Conservation (phyloP, 2,329 filamentous ascomycete species). For the Botrytis sinoallii region DNA sequence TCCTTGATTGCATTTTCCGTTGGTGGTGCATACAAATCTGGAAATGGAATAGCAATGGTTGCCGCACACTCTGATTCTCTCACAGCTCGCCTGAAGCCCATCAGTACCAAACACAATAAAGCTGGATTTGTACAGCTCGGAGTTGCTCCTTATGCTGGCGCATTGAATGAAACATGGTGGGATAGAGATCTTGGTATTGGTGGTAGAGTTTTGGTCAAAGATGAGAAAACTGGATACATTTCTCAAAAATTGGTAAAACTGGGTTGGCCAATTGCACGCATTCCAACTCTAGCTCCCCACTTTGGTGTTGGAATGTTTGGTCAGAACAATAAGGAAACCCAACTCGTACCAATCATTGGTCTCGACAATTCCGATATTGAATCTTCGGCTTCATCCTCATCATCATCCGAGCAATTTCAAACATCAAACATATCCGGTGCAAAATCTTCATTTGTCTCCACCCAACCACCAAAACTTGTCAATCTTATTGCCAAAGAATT, state of each 20-base stretch:
- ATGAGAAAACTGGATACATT: constrained; percentile 71
- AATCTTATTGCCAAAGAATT: constrained; percentile 77
- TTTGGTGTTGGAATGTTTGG: constrained; percentile 76
- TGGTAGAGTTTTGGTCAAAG: constrained; percentile 80
- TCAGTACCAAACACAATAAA: constrained; percentile 78
- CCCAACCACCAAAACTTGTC: constrained; percentile 82
- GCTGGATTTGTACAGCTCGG: constrained; percentile 86
- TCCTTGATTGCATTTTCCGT: constrained; percentile 82
- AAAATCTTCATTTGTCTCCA: constrained; percentile 64
- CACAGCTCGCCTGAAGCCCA: constrained; percentile 86
- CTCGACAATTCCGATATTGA: constrained; percentile 67
- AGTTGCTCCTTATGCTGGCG: constrained; percentile 90
- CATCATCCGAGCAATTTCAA: constrained; percentile 33
- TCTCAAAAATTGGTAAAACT: constrained; percentile 80
- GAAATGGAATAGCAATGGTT: constrained; percentile 83
- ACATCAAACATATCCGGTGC: constrained; percentile 29
- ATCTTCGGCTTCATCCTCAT: constrained; percentile 30
- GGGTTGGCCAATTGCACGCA: constrained; percentile 88
- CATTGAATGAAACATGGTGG: constrained; percentile 90
- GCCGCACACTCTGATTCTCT: constrained; percentile 92
- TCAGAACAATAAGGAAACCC: constrained; percentile 77
- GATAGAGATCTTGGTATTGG: constrained; percentile 90
- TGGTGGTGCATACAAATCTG: constrained; percentile 74
- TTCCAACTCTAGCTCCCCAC: constrained; percentile 90
- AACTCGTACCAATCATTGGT: constrained; percentile 91